Percentiles rank a stretch among this genome's conserved stretches.
phyloP scores from a whole-genome alignment of 2,329 filamentous ascomycete species.

The Hymenoscyphus fraxineus region DNA sequence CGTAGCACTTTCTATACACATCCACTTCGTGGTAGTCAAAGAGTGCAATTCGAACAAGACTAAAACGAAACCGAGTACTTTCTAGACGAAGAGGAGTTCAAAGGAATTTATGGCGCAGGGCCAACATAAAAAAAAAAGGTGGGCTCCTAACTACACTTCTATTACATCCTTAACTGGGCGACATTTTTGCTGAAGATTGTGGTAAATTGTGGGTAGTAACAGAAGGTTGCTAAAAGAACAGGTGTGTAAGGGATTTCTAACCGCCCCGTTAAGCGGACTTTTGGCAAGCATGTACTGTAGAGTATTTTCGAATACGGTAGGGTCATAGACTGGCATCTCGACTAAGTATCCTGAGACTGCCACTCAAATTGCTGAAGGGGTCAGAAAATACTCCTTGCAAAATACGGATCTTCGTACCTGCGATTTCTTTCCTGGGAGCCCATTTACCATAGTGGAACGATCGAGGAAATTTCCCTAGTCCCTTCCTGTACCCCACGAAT shows the following conservation, averaged over 20 bases:
- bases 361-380: background rate
- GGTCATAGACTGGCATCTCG: background rate
- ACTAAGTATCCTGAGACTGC: background rate
- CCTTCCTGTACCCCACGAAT: background rate
- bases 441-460: slow-evolving; percentile 38
- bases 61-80: too few species aligned
- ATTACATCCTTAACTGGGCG: slow-evolving; percentile 13
- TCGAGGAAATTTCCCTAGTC: slow-evolving; percentile 31
- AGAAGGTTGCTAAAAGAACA: slow-evolving; percentile 15
- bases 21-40: too few species aligned
- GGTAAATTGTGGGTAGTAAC: slow-evolving; percentile 24
- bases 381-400: background rate
- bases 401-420: slow-evolving; percentile 41
- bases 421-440: slow-evolving; percentile 40
- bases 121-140: background rate
- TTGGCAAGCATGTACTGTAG: too few species aligned
- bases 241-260: slow-evolving; percentile 3
- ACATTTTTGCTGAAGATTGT: slow-evolving; percentile 22
- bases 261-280: background rate
- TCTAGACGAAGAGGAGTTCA: background rate
- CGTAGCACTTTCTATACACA: too few species aligned
- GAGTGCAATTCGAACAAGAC: too few species aligned
- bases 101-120: background rate
- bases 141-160: background rate
- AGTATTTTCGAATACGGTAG: background rate